Base-by-base conservation (phyloP, 148 eudicot genomes). In the Dysphania ambrosioides region DNA sequence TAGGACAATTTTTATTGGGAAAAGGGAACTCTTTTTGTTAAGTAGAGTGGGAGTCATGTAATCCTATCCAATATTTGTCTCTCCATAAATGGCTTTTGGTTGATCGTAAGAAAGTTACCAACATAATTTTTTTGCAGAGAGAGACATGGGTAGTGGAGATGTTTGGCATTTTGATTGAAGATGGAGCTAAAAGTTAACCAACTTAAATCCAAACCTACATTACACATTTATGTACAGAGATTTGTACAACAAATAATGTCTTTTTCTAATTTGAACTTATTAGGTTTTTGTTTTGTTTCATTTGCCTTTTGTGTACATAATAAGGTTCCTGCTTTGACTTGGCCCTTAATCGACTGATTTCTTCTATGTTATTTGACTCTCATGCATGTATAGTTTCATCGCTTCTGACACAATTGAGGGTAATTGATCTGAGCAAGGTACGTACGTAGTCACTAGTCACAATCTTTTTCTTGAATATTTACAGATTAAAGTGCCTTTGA, bases 31-130 rank as follows among this genome's bases (percentile, higher is more conserved):
- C 27, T 18, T 44, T 42, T 75, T 53, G 49, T 65, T 67, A 66
- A 65, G 15, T 32, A 66, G 70, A 18, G 70, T 40, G 51, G 29
- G 72, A 18, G 79, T 70, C 69, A 71, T 31, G 12, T 32, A 32
- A 77, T 61, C 79, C 79, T 77, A 70, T 77, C 79, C 70, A 77
- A 58, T 16, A 42, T 77, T 77, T 77, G 79, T 71, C 79, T 77
- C 75, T 62, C 75, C 79, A 47, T 23, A 62, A 70, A 77, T 71
- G 63, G 74, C 29, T 58, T 44, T 61, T 55, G 63, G 61, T 70
- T 61, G 51, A 61, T 70, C 42, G 68, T 49, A 67, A 67, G 16
- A 44, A 47, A 35, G 64, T 29, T 23, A 18, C 3, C 38, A 23
- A 60, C 18, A 66, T n/a, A 38, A 4, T 38, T 38, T 15, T 16